Conservation (phyloP, 495 filamentous ascomycete species). For the Rusavskia elegans region DNA sequence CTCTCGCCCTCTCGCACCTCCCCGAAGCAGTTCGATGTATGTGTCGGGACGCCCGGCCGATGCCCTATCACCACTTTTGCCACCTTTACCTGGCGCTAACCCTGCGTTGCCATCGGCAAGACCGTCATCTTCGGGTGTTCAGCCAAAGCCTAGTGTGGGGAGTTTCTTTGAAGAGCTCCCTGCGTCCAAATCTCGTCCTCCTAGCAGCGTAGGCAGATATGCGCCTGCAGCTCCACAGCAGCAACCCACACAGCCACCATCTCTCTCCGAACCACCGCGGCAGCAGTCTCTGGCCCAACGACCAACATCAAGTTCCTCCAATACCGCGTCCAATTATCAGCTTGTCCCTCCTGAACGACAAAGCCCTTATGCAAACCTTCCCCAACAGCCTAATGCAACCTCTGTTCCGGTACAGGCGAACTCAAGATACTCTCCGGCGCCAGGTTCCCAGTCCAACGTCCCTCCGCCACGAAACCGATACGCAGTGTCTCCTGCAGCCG, state of each 20-base stretch:
- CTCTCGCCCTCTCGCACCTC: constrained; percentile 32
- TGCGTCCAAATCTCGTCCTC: constrained; percentile 35
- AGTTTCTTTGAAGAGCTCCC: constrained; percentile 90
- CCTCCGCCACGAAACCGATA: constrained; percentile 31
- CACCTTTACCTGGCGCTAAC: constrained; percentile 20
- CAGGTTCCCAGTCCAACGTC: constrained; percentile 23
- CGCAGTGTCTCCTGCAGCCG: constrained; percentile 32
- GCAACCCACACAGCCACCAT: constrained; percentile 15
- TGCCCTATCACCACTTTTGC: constrained; percentile 13
- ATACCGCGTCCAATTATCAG: constrained; percentile 11
- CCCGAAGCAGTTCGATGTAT: constrained; percentile 46
- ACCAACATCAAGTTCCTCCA: constrained; percentile 7
- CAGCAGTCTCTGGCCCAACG: constrained; percentile 11
- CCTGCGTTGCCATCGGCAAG: constrained; percentile 16
- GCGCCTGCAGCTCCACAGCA: constrained; percentile 13
- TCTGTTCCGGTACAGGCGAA: constrained; percentile 15
- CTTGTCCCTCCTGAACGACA: constrained; percentile 40
- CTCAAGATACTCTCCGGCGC: constrained; percentile 47
- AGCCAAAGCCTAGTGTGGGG: constrained; percentile 15
- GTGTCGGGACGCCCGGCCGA: background rate
- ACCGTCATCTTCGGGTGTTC: constrained; percentile 2
- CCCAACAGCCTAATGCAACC: constrained; percentile 24
- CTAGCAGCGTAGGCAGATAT: constrained; percentile 16
- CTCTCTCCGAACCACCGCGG: constrained; percentile 6
- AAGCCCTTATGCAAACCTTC: constrained; percentile 42